Percentiles rank a stretch among this genome's conserved stretches.
phyloP scores from a whole-genome alignment of 345 rosid species.

The Luvunga scandens region DNA sequence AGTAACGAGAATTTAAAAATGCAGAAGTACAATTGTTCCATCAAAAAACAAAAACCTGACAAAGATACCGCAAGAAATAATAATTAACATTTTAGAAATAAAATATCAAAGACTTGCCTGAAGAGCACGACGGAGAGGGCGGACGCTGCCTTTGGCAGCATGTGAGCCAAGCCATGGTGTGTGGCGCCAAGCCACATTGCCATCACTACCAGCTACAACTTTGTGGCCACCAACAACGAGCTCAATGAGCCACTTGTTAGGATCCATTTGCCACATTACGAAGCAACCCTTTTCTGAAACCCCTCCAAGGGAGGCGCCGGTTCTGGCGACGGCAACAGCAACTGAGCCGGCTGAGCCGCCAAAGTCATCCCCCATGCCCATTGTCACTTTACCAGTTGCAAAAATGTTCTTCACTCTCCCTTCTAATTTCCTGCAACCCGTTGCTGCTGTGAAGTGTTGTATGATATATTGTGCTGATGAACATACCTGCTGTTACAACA shows the following conservation, averaged over 20 bases:
- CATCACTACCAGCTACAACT: conserved; percentile 86
- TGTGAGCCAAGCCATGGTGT: conserved; percentile 93
- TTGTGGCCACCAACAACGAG: conserved; percentile 74
- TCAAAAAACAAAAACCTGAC: neutral
- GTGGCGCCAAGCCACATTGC: conserved; percentile 85
- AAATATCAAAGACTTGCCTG: conserved; percentile 53
- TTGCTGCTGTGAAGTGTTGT: conserved; percentile 91
- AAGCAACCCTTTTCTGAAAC: conserved; percentile 78
- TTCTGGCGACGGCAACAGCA: conserved; percentile 13
- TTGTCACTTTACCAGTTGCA: conserved; percentile 75
- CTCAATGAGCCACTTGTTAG: conserved; percentile 88
- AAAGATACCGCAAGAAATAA: conserved; percentile 5
- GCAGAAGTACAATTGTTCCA: neutral
- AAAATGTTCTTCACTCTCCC: conserved; percentile 70
- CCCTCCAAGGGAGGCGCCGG: conserved; percentile 22
- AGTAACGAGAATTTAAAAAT: conserved; percentile 7
- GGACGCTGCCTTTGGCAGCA: conserved; percentile 79
- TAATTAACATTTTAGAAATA: neutral
- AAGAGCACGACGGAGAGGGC: conserved; percentile 87
- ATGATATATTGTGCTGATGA: conserved; percentile 94
- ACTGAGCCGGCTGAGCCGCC: conserved; percentile 38
- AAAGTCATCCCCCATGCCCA: conserved; percentile 73
- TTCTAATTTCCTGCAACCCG: conserved; percentile 79
- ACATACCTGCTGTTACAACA: conserved; percentile 49
- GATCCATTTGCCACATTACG: conserved; percentile 98